Percentiles rank a stretch among this genome's conserved stretches.
phyloP scores from a whole-genome alignment of 768 basidiomycete genomes.

The Lentinula sp. region DNA sequence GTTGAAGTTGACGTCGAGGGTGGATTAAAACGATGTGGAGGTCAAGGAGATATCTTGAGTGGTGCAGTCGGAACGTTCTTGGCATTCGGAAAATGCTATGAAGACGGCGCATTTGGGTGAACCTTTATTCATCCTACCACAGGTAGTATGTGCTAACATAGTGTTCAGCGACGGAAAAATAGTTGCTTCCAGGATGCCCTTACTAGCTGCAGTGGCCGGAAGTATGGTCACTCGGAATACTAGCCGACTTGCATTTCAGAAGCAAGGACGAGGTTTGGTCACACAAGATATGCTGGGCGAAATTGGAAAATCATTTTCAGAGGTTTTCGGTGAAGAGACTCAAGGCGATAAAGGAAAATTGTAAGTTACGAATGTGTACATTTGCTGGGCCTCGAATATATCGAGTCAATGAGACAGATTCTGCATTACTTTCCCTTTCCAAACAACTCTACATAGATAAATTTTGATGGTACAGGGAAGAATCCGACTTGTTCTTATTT shows the following conservation, averaged over 20 bases:
- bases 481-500: not conserved
- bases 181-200: slow-evolving; percentile 62
- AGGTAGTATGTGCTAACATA: not conserved
- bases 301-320: slow-evolving; percentile 62
- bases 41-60: slow-evolving; percentile 92
- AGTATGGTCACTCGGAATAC: slow-evolving; percentile 86
- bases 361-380: slow-evolving; percentile 12
- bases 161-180: slow-evolving; percentile 43
- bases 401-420: not conserved
- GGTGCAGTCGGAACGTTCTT: slow-evolving; percentile 85
- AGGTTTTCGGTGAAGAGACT: slow-evolving; percentile 56
- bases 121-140: slow-evolving; percentile 12
- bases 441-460: not conserved
- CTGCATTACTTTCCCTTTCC: not conserved
- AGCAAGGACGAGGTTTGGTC: slow-evolving; percentile 74
- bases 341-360: slow-evolving; percentile 33
- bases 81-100: slow-evolving; percentile 95
- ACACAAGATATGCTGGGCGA: slow-evolving; percentile 73
- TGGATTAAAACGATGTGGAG: slow-evolving; percentile 89
- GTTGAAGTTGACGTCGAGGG: slow-evolving; percentile 67
- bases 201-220: slow-evolving; percentile 80
- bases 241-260: slow-evolving; percentile 68
- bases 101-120: slow-evolving; percentile 77
- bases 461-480: not conserved
- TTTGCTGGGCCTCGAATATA: too few relatives aligned